Evolutionary conservation across 768 basidiomycete genomes (phyloP), one percentile per base, ranked within the genome.

Genomic region (Lepiota venenata): DNA sequence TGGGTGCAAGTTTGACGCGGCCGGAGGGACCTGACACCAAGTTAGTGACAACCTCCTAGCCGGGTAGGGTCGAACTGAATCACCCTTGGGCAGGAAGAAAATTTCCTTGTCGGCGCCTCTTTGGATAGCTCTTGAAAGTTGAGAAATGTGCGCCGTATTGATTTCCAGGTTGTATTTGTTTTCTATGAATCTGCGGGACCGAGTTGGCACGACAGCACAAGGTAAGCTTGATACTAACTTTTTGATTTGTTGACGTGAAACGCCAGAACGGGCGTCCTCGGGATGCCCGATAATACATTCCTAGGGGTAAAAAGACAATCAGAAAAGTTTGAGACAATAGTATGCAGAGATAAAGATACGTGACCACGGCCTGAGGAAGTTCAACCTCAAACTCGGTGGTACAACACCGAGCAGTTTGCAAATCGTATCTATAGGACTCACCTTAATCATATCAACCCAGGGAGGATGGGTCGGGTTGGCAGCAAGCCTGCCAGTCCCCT

Each of bases 191-290:
- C 92, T 94, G 52, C 9, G 25, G 47, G 12, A 25, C 25, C 42
- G 50, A 48, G 58, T 58, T 20, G 55, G 64, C 38, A 66, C 58
- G 59, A 55, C 36, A 49, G 51, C 54, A 32, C 29, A 36, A 9
- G 21, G 16, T 41, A 47, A 27, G 47, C 29, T 22, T 46, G 25
- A 35, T 48, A 58, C 62, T 56, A 76, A 95, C 89, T 91, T 96
- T 84, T 97, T 97, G 75, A 97, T 94, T 64, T 86, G 82, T 51
- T 86, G 90, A 45, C 95, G 86, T 61, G 92, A 95, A 58, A 95
- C 93, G 62, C 93, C 93, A 54, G 68, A 68, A 55, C 92, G 88
- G 54, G 87, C 81, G 59, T 92, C 91, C 29, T 92, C 91, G 6
- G 79, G 80, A 69, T 84, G 72, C 51, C 74, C 77, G 57, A 78